Evolutionary conservation across 2,329 filamentous ascomycete genomes (phyloP).

Genomic region (Diaporthe citriasiana): DNA sequence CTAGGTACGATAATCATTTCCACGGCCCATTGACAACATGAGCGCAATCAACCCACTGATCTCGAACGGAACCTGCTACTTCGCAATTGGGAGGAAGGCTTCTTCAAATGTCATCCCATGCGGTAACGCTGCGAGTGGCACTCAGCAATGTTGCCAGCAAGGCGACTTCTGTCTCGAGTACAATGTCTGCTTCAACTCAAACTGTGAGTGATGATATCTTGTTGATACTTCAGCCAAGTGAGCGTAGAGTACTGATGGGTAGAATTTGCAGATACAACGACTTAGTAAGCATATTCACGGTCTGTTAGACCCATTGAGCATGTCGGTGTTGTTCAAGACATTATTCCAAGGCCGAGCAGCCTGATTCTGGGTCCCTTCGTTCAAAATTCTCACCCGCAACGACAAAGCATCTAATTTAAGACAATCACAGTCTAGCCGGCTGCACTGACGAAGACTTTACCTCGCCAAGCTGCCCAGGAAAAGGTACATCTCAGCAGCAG

Average conservation of each 20-base stretch:
- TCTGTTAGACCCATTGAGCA: too few species aligned
- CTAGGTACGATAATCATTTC: neutral
- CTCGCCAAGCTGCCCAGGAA: constrained; percentile 9
- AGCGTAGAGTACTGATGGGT: neutral
- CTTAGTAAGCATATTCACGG: neutral
- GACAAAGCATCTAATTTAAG: neutral
- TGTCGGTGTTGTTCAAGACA: neutral
- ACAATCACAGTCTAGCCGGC: constrained; percentile 18
- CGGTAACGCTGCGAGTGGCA: constrained; percentile 3
- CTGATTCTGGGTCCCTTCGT: too few species aligned
- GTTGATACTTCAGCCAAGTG: neutral
- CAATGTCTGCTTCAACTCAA: constrained; percentile 28
- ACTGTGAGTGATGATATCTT: neutral
- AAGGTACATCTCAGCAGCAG: constrained; percentile 2
- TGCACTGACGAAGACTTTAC: constrained; percentile 26
- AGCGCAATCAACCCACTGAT: constrained; percentile 8
- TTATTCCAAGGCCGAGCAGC: too few species aligned
- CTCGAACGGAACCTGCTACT: constrained; percentile 31
- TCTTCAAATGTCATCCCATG: constrained; percentile 25
- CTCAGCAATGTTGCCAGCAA: constrained; percentile 33
- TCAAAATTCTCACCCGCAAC: neutral
- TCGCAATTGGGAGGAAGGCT: neutral
- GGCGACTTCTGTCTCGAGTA: constrained; percentile 28
- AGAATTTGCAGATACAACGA: neutral
- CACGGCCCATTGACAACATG: neutral